These are phyloP conservation scores for Naumovozyma castellii DNA, from an alignment of 805 yeast species.

Conservation along the genomic window DNA sequence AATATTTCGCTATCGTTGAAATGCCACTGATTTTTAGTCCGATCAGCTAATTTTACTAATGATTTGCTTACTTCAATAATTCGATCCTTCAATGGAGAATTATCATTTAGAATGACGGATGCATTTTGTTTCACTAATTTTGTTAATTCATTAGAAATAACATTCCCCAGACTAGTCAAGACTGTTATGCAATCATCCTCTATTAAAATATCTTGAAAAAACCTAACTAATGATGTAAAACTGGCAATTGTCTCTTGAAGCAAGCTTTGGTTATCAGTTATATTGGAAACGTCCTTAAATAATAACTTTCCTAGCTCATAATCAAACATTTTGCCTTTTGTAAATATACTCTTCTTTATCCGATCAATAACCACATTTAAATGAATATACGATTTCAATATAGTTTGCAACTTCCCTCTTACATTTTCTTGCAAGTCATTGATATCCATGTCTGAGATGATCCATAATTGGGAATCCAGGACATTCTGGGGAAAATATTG, in stretches of 20 bases:
- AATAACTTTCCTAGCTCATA: slow-evolving; percentile 3
- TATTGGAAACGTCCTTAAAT: background rate
- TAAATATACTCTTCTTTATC: slow-evolving; percentile 16
- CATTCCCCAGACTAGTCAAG: slow-evolving; percentile 10
- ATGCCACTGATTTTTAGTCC: slow-evolving; percentile 6
- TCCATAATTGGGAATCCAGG: slow-evolving; percentile 19
- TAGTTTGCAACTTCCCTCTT: slow-evolving; percentile 8
- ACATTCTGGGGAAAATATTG: slow-evolving; percentile 12
- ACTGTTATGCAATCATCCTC: background rate
- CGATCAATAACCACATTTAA: slow-evolving; percentile 6
- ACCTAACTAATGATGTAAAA: slow-evolving; percentile 6
- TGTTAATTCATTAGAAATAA: slow-evolving; percentile 16
- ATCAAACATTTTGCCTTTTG: slow-evolving; percentile 6
- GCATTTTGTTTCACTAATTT: slow-evolving; percentile 20
- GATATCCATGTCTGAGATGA: slow-evolving; percentile 16
- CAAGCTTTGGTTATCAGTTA: background rate
- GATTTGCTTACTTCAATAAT: slow-evolving; percentile 7
- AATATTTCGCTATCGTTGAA: slow-evolving; percentile 13
- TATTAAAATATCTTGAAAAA: slow-evolving; percentile 1
- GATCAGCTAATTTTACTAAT: slow-evolving; percentile 8
- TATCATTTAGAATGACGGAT: slow-evolving; percentile 10
- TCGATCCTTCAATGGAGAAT: slow-evolving; percentile 5
- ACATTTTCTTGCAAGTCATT: slow-evolving; percentile 18
- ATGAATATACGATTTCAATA: slow-evolving; percentile 13
- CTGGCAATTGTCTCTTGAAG: slow-evolving; percentile 5